These are phyloP conservation scores for Paramecium primaurelia DNA, from an alignment of 73 alveolate species.

Conservation along the genomic window DNA sequence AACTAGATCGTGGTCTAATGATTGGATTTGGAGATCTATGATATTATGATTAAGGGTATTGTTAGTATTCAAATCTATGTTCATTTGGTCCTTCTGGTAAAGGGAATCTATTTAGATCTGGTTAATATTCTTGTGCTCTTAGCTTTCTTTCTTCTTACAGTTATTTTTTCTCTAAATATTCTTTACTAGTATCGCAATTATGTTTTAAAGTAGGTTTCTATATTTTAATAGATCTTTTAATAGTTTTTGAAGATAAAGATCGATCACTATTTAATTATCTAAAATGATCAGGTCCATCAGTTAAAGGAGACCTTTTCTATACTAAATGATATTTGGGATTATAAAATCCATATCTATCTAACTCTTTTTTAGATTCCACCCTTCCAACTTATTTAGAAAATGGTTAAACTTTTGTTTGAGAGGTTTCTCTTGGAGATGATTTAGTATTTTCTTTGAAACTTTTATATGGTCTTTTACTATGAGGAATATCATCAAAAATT, in stretches of 20 bases:
- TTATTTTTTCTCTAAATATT: background rate
- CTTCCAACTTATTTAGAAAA: background rate
- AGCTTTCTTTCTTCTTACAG: background rate
- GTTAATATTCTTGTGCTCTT: background rate
- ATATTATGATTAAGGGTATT: background rate
- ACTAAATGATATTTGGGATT: background rate
- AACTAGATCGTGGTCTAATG: background rate
- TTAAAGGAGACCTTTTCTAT: background rate
- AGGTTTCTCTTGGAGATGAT: background rate
- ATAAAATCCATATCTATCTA: slow-evolving; percentile 20
- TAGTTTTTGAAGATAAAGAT: background rate
- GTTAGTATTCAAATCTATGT: background rate
- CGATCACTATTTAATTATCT: background rate
- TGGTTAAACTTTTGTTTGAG: background rate
- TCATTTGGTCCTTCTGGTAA: background rate
- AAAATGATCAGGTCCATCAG: background rate
- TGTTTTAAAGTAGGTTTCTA: background rate
- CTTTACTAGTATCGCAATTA: background rate
- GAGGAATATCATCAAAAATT: background rate
- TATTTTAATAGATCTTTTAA: background rate
- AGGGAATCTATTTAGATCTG: background rate
- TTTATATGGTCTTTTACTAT: background rate
- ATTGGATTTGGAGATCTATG: background rate
- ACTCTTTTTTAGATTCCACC: background rate
- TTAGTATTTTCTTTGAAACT: background rate